A percentile compares a stretch with the other conserved stretches of the same genome.
These are phyloP conservation scores for Penicillium sp. DNA, from an alignment of 2,329 filamentous ascomycete species.

Conservation along the genomic window DNA sequence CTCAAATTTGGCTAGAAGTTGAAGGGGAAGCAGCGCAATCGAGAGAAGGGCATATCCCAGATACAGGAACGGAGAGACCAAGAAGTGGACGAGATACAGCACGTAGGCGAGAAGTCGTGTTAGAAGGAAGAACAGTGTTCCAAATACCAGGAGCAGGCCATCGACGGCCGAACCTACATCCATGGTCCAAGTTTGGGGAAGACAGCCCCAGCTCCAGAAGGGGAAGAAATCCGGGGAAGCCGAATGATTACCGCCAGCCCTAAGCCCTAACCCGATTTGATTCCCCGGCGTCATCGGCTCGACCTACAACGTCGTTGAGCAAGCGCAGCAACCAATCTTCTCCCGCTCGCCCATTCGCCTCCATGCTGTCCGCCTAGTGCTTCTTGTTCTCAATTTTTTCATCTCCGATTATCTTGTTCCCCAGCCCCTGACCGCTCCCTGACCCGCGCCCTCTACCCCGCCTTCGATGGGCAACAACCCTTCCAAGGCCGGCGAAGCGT, in stretches of 20 bases:
- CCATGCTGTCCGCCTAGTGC: slow-evolving; percentile 24
- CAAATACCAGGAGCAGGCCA: slow-evolving; percentile 7
- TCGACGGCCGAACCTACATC: slow-evolving; percentile 2
- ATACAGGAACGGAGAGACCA: slow-evolving; percentile 48
- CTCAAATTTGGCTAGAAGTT: slow-evolving; percentile 52
- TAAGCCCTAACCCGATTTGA: slow-evolving; percentile 24
- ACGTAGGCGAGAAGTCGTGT: slow-evolving; percentile 17
- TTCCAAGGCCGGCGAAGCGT: slow-evolving; percentile 39
- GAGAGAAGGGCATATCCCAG: slow-evolving; percentile 43
- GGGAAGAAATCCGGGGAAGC: slow-evolving; percentile 18
- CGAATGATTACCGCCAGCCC: slow-evolving; percentile 17
- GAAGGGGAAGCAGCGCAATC: slow-evolving; percentile 47
- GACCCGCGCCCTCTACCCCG: slow-evolving; percentile 17
- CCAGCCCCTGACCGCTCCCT: slow-evolving; percentile 1
- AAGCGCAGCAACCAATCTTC: slow-evolving; percentile 7
- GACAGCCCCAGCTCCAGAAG: slow-evolving; percentile 1
- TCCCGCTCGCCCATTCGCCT: slow-evolving; percentile 13
- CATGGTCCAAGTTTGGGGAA: background rate
- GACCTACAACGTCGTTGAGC: slow-evolving; percentile 9
- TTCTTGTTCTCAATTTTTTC: slow-evolving; percentile 7
- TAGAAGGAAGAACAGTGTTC: slow-evolving; percentile 8
- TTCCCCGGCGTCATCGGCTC: slow-evolving; percentile 19
- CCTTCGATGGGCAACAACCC: slow-evolving; percentile 48
- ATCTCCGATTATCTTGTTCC: slow-evolving; percentile 5
- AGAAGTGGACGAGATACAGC: slow-evolving; percentile 32